Evolutionary conservation across 768 basidiomycete genomes (phyloP).

Genomic region (Exidia glandulosa): DNA sequence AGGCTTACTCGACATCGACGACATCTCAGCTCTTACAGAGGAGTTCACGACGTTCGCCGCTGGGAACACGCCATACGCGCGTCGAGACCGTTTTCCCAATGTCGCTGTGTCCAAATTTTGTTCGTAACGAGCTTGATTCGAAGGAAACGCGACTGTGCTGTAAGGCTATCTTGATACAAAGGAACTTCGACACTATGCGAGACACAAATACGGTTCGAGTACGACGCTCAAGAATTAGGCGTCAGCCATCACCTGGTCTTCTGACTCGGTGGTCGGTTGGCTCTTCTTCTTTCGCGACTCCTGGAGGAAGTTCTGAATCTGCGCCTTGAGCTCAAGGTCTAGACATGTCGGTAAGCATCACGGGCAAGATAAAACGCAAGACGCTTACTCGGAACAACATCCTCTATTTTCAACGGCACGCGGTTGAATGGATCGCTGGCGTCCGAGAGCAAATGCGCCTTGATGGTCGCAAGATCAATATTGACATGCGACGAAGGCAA

Average conservation of each 20-base stretch:
- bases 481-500: constrained; percentile 72
- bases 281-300: constrained; percentile 37
- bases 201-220: too few relatives aligned
- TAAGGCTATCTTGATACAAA: too few relatives aligned
- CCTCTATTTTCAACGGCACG: constrained; percentile 63
- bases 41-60: background rate
- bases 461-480: constrained; percentile 87
- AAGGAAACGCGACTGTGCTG: too few relatives aligned
- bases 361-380: background rate
- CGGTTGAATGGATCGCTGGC: constrained; percentile 94
- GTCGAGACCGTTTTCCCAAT: background rate
- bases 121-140: too few relatives aligned
- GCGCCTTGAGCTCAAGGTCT: constrained; percentile 62
- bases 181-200: too few relatives aligned
- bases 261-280: background rate
- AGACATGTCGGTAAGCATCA: constrained; percentile 9
- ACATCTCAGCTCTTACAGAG: background rate
- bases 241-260: background rate
- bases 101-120: background rate
- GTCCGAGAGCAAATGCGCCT: constrained; percentile 86
- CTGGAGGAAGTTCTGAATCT: constrained; percentile 59
- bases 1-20: background rate
- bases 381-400: constrained; percentile 61
- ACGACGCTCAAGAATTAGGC: too few relatives aligned
- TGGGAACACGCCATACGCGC: background rate